Evolutionary conservation across 352 stramenopile genomes (phyloP).

Genomic region (Blastocystis sp.): DNA sequence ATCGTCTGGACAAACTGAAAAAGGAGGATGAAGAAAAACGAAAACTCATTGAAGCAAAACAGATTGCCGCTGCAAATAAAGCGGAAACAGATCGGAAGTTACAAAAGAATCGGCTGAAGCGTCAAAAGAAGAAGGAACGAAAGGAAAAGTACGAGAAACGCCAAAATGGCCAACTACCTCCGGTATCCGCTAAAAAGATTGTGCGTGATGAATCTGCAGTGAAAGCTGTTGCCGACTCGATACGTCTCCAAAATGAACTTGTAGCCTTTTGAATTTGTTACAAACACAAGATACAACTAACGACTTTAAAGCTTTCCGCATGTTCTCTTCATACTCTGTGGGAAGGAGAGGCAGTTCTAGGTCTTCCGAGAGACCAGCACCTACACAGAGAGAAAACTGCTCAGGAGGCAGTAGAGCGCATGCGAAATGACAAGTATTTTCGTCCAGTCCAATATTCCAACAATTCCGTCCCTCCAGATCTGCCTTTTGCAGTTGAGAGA

Average conservation of each 20-base stretch:
- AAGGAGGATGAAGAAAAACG: conserved; percentile 19
- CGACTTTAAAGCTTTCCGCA: background rate
- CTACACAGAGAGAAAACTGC: conserved; percentile 3
- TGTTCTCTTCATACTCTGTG: background rate
- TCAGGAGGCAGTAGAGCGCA: background rate
- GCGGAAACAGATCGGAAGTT: conserved; percentile 21
- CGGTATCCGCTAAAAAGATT: conserved; percentile 27
- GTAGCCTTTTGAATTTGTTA: background rate
- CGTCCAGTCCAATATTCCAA: conserved; percentile 26
- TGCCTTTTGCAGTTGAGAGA: background rate
- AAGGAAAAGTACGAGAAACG: conserved; percentile 24
- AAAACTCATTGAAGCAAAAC: background rate
- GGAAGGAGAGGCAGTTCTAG: background rate
- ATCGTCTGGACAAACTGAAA: background rate
- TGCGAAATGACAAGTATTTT: background rate
- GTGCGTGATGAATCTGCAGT: conserved; percentile 31
- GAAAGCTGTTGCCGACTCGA: background rate
- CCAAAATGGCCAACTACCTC: background rate
- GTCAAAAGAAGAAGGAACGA: conserved; percentile 44
- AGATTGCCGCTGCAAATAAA: conserved; percentile 4
- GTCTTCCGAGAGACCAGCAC: background rate
- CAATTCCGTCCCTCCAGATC: background rate
- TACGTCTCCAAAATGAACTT: background rate
- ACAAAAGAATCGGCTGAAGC: conserved; percentile 25
- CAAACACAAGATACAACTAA: background rate